Percentiles rank a stretch among this genome's conserved stretches.
Conservation (phyloP, 306 rosid species). For the Quercus rubra region DNA sequence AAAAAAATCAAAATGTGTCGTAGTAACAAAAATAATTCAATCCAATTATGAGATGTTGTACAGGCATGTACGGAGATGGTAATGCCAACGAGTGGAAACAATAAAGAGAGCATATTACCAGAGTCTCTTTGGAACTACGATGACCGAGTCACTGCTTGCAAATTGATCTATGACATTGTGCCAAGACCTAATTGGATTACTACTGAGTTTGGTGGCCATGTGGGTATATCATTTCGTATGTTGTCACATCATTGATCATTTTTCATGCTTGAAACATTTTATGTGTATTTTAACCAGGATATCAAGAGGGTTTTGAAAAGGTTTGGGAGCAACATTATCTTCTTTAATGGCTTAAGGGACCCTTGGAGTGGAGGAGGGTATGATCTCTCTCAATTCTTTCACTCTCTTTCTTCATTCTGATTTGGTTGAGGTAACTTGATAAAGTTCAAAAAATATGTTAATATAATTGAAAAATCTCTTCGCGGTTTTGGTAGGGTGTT, state of each 20-base stretch:
- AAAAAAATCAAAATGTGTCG: too few species aligned
- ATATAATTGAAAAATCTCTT: not conserved
- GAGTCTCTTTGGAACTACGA: conserved; percentile 38
- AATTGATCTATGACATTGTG: not conserved
- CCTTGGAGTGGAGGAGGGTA: conserved; percentile 99
- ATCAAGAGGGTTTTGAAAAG: conserved; percentile 57
- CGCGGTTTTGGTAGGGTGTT: conserved; percentile 46
- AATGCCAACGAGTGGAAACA: conserved; percentile 52
- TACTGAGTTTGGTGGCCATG: conserved; percentile 73
- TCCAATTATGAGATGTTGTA: not conserved
- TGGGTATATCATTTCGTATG: not conserved
- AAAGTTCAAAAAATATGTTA: not conserved
- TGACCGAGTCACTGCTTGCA: conserved; percentile 21
- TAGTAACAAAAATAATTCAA: too few species aligned
- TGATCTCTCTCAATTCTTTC: not conserved
- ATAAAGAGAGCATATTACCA: conserved; percentile 59
- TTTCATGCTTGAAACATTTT: not conserved
- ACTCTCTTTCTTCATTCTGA: not conserved
- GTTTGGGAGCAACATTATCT: conserved; percentile 75
- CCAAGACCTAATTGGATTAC: conserved; percentile 83
- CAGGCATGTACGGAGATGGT: conserved; percentile 86
- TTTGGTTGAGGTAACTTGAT: not conserved
- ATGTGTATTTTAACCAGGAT: conserved; percentile 33
- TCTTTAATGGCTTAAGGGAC: conserved; percentile 91
- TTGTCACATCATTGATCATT: not conserved